These are phyloP conservation scores for Cucurbita ficifolia DNA, from an alignment of 306 rosid species.

Conservation along the genomic window DNA sequence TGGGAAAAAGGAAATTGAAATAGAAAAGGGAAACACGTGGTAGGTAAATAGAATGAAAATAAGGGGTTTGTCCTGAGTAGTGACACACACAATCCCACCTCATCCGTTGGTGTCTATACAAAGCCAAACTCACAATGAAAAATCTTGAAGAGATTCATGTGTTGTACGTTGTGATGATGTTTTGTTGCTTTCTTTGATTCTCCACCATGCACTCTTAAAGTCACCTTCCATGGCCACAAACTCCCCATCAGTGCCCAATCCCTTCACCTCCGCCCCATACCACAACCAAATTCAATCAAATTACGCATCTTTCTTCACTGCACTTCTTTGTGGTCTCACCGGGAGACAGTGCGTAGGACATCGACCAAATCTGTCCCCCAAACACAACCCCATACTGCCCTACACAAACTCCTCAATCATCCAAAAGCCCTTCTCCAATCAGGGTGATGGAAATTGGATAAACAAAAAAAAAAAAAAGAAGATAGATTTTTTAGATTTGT, in stretches of 20 bases:
- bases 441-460: neutral
- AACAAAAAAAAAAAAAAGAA: neutral
- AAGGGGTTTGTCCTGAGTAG: neutral
- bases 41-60: neutral
- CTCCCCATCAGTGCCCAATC: slow-evolving; percentile 48
- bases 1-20: too few relatives aligned
- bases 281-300: neutral
- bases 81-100: neutral
- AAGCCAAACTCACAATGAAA: neutral
- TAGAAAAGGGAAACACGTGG: too few relatives aligned
- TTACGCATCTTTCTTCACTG: neutral
- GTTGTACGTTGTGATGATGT: slow-evolving; percentile 10
- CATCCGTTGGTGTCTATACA: neutral
- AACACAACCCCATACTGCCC: neutral
- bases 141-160: slow-evolving; percentile 14
- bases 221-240: slow-evolving; percentile 41
- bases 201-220: slow-evolving; percentile 50
- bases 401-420: neutral
- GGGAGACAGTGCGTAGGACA: slow-evolving; percentile 2
- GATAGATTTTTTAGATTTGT: neutral
- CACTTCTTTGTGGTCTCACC: neutral
- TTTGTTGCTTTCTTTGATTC: slow-evolving; percentile 51
- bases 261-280: neutral
- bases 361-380: neutral
- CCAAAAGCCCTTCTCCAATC: neutral